Base-by-base conservation (phyloP, 495 filamentous ascomycete species). In the Achaetomiella virescens region DNA sequence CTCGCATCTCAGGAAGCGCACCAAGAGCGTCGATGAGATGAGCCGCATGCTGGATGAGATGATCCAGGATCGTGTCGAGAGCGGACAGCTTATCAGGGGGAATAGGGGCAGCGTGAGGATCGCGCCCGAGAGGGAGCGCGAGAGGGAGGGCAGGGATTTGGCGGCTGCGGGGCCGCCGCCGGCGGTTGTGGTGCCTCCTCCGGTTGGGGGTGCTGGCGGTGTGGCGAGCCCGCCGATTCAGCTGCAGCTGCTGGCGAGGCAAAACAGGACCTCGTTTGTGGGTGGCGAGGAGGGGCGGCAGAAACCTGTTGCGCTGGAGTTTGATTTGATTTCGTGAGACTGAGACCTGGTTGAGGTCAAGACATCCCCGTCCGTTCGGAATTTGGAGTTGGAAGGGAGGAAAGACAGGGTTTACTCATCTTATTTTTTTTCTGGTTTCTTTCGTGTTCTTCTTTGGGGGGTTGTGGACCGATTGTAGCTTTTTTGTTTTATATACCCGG, bases 21-120 rank as follows among this genome's bases (percentile, higher is more conserved):
- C 80, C 25, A 85, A 81, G 75, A 86, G 87, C 55, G 84, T 91
- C 43, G 89, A 93, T 59, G 90, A 95, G 68, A 88, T 95, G 79
- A 93, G 87, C 51, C 79, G 83, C 44, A 89, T 96, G 72, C 79
- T 96, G 29, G 90, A 96, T 59, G 88, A 93, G 69, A 96, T 96
- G 91, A 93, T 96, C 55, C 87, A 89, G 68, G 86, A 90, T 64
- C 83, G 87, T 20, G 86, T 91, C 48, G 87, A 90, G 59, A 77
- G 76, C 27, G 86, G 86, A 15, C 78, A 84, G 45, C 61, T 86
- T 40, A 73, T 86, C 25, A 80, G 84, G 52, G 77, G 82, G 41
- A 69, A 70, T 31, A 75, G 82, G 47, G 83, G 83, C 14, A 80
- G 78, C 54, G 72, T 84, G 35, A 72, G 75, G 25, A 52, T 83